phyloP scores from a whole-genome alignment of 1,139 yeast species.

The Pneumocystis sp. region DNA sequence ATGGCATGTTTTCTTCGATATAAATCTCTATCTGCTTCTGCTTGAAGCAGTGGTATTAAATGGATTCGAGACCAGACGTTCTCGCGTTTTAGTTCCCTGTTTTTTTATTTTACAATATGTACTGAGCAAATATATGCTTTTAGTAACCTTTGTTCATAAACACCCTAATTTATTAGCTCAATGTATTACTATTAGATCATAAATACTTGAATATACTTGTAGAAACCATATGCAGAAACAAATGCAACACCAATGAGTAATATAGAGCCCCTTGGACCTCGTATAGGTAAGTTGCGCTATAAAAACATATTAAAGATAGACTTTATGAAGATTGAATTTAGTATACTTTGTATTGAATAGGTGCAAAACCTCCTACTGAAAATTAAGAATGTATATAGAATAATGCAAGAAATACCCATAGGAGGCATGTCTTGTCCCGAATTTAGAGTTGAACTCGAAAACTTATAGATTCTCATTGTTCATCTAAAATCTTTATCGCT shows the following conservation, averaged over 20 bases:
- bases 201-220: conserved; percentile 30
- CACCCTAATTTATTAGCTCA: conserved; percentile 58
- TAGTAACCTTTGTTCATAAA: conserved; percentile 42
- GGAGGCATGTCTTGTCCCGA: neutral
- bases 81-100: conserved; percentile 57
- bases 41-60: conserved; percentile 58
- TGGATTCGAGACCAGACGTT: conserved; percentile 63
- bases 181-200: conserved; percentile 31
- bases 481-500: neutral
- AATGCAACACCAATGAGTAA: conserved; percentile 72
- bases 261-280: conserved; percentile 30
- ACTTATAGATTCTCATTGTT: neutral
- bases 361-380: conserved; percentile 56
- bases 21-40: conserved; percentile 67
- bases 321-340: neutral
- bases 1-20: conserved; percentile 61
- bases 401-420: neutral
- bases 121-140: neutral
- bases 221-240: conserved; percentile 56
- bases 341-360: conserved; percentile 62
- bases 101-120: conserved; percentile 1
- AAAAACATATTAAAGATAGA: neutral
- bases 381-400: neutral
- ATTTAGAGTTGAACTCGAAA: neutral
- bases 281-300: neutral